Base-by-base conservation (phyloP, 345 rosid genomes). In the Excoecaria cochinchinensis region DNA sequence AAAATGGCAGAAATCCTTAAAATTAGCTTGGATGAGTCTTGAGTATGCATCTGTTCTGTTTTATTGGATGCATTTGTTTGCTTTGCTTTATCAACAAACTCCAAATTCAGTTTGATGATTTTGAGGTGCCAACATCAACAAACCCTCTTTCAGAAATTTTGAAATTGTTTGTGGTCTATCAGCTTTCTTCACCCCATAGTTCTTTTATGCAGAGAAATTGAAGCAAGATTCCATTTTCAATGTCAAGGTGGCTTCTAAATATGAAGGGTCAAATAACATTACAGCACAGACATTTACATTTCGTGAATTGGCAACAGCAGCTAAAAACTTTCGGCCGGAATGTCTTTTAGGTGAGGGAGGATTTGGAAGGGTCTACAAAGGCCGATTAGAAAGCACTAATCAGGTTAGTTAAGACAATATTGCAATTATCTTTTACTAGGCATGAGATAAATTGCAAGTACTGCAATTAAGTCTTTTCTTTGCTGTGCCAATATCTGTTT, bases 331-430 rank as follows among this genome's bases (percentile, higher is more conserved):
- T 25, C 71, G 62, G 40, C 38, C 74, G 38, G 78, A 70, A 63
- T 75, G 79, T 36, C 51, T 79, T 19, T 58, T 79, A 71, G 82
- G 82, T 31, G 82, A 79, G 53, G 82, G 82, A 63, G 82, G 78
- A 57, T 79, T 79, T 53, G 82, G 82, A 47, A 74, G 68, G 22
- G 82, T 75, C 5, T 79, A 74, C 38, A 79, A 79, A 75, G 82
- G 82, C 22, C 24, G 24, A 36, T 17, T 79, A 48, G 73, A 70
- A 71, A 79, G 75, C 65, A 75, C 59, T 22, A 57, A 75, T 66
- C 75, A 79, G 82, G 82, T 79, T 70, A 17, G 76, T 66, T 15
- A 53, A 25, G 48, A 64, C 65, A 38, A 24, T 66, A 42, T 22
- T 39, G 21, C 38, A 2, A 19, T 19, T 9, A 53, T 15, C 11